Evolutionary conservation across 495 filamentous ascomycete species (phyloP), one percentile per base, ranked within the genome.

Genomic region (Podospora fimiseda): DNA sequence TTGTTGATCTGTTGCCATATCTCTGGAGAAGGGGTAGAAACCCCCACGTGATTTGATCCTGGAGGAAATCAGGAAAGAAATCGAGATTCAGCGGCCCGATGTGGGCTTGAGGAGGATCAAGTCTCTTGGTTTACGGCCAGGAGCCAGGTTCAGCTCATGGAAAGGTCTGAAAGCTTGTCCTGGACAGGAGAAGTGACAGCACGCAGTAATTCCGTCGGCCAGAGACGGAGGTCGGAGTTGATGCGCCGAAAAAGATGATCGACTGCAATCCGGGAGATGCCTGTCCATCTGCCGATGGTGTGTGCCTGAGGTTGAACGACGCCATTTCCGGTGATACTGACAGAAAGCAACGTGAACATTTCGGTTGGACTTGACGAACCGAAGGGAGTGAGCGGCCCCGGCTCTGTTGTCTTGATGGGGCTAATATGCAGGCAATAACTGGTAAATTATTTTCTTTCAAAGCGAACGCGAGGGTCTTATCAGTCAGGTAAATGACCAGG

Each of bases 371-470:
- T 9, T 9, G 16, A n/a, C 16, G 14, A 41, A 41, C 14, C 39
- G 16, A n/a, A 41, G 39, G 5, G 27, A 33, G 23, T 47, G 23
- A 30, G 9, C 48, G 22, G 36, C 24, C 7, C 4, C 23, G 16
- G 48, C 37, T 50, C 37, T 38, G 48, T n/a, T 39, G 21, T 21
- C 36, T 39, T 50, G 37, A 24, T 37, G 11, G 20, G 27, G 11
- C 33, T 20, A 50, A 50, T 50, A 41, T 50, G 37, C 20, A 22
- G 20, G 48, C 48, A 50, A 50, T 50, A 19, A 41, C 38, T 8
- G 48, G 19, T n/a, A 50, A 40, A 39, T 21, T 50, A 37, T 37
- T 8, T 37, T n/a, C 7, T 8, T 37, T 37, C 33, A 37, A 37
- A 8, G n/a, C n/a, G 33, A 37, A 8, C 8, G 8, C n/a, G 33